Evolutionary conservation across 2,329 filamentous ascomycete species (phyloP).

Genomic region (Alternaria triticina): DNA sequence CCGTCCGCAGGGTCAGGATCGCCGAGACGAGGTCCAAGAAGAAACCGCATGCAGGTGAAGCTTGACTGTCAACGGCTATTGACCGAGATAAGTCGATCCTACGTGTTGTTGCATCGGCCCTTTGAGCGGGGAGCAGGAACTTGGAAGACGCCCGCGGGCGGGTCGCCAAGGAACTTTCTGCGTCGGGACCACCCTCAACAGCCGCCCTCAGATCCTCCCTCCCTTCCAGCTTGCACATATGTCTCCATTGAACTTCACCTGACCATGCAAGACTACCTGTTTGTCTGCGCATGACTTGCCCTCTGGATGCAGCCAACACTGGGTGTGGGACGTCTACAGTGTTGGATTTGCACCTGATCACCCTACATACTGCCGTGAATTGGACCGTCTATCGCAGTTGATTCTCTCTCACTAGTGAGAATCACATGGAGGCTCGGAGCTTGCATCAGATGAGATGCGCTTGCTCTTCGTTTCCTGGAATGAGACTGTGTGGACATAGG

Average conservation of each 20-base stretch:
- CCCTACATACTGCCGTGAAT: neutral
- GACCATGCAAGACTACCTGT: neutral
- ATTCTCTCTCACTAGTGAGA: neutral
- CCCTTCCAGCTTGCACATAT: neutral
- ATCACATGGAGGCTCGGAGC: neutral
- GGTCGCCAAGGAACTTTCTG: neutral
- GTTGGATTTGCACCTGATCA: neutral
- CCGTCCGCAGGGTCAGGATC: neutral
- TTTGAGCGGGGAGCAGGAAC: neutral
- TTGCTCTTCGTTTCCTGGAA: neutral
- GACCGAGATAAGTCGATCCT: neutral
- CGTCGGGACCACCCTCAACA: neutral
- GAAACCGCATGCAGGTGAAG: constrained; percentile 8
- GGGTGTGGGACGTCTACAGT: neutral
- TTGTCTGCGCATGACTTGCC: neutral
- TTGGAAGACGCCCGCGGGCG: neutral
- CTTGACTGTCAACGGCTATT: constrained; percentile 4
- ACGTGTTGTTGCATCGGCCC: neutral
- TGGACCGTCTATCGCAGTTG: neutral
- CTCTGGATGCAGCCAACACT: neutral
- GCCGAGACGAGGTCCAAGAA: constrained; percentile 11
- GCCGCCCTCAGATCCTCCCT: neutral
- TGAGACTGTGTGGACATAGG: neutral
- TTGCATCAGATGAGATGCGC: neutral
- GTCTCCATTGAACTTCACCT: neutral